Conservation (phyloP, 2,329 filamentous ascomycete genomes). For the Aotearoamyces nothofagi region DNA sequence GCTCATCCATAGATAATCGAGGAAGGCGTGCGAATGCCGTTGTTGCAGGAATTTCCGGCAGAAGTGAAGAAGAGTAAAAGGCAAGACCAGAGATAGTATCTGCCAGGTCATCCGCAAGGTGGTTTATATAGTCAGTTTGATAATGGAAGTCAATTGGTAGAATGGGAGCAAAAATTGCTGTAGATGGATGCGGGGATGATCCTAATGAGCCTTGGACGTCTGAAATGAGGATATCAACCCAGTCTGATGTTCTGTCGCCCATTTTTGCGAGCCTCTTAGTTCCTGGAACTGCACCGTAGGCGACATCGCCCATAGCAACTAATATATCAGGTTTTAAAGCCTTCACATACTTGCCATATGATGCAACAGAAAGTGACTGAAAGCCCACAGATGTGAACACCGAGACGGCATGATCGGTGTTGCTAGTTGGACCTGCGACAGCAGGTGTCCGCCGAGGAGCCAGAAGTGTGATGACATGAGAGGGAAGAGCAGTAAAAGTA, state of each 20-base stretch:
- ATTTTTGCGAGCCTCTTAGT: conserved; percentile 68
- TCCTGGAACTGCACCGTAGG: conserved; percentile 37
- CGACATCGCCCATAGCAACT: conserved; percentile 63
- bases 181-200: conserved; percentile 7
- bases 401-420: conserved; percentile 55
- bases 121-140: conserved; percentile 68
- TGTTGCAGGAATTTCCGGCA: conserved; percentile 48
- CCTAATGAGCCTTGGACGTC: conserved; percentile 18
- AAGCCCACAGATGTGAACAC: conserved; percentile 84
- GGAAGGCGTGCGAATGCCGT: conserved; percentile 44
- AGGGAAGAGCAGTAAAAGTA: conserved; percentile 59
- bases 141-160: conserved; percentile 60
- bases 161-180: conserved; percentile 47
- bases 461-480: conserved; percentile 52
- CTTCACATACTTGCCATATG: conserved; percentile 51
- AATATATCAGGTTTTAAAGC: conserved; percentile 67
- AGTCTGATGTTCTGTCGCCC: conserved; percentile 71
- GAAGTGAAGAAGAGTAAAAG: conserved; percentile 58
- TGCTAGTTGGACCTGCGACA: conserved; percentile 54
- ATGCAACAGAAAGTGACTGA: conserved; percentile 47
- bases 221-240: conserved; percentile 55
- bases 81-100: conserved; percentile 53
- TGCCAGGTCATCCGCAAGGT: conserved; percentile 48
- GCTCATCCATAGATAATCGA: conserved; percentile 57
- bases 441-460: conserved; percentile 66